These are phyloP conservation scores for Pichia sp. DNA, from an alignment of 1,139 yeast species.

Conservation along the genomic window DNA sequence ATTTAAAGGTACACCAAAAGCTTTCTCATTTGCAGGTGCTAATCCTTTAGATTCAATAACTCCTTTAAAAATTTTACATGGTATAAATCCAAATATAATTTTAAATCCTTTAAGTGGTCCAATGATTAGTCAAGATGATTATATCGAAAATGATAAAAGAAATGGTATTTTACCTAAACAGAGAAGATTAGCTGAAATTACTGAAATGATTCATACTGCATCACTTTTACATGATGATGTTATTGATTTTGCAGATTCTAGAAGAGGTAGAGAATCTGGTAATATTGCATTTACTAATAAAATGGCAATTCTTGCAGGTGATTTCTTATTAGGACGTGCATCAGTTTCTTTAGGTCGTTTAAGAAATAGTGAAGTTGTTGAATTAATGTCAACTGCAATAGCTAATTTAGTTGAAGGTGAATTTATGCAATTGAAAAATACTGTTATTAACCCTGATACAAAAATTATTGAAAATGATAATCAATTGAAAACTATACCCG, in stretches of 20 bases:
- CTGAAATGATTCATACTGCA: constrained; percentile 97
- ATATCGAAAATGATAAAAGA: constrained; percentile 41
- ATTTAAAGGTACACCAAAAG: constrained; percentile 44
- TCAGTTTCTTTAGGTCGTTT: constrained; percentile 91
- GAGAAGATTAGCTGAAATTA: constrained; percentile 90
- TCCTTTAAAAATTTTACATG: constrained; percentile 79
- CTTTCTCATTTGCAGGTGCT: constrained; percentile 46
- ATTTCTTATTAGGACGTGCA: constrained; percentile 88
- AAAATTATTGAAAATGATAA: constrained; percentile 38
- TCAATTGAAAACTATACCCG: constrained; percentile 45
- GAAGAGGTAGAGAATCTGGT: constrained; percentile 88
- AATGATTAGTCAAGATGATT: constrained; percentile 56
- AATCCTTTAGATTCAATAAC: constrained; percentile 56
- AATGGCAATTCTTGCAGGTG: constrained; percentile 97
- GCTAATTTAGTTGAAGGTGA: constrained; percentile 98
- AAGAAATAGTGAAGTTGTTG: constrained; percentile 95
- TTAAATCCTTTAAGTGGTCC: constrained; percentile 81
- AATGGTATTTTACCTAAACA: constrained; percentile 88
- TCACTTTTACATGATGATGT: constrained; percentile 96
- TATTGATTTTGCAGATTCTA: constrained; percentile 82
- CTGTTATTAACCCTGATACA: constrained; percentile 52
- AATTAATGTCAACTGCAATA: constrained; percentile 86
- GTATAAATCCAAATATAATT: constrained; percentile 73
- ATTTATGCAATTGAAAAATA: constrained; percentile 94
- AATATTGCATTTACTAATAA: constrained; percentile 92